Evolutionary conservation across 345 rosid species (phyloP), one percentile per base, ranked within the genome.

Genomic region (Kandelia obovata): DNA sequence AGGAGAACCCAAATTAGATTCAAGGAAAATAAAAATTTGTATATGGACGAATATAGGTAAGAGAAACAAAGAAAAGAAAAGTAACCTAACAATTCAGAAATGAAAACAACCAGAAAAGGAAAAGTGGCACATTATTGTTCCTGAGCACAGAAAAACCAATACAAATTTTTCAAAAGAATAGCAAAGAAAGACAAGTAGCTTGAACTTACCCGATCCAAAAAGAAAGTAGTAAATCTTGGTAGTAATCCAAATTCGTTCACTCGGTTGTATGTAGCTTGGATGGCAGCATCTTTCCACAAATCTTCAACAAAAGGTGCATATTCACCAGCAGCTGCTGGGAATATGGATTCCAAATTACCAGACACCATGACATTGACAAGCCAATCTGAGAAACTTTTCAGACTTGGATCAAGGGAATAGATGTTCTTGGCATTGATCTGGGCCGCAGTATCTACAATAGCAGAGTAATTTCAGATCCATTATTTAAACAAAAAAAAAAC

Each of bases 241-340:
- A 93, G 84, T 77, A 58, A 79, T 70, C 85, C 84, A 20, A 88
- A 66, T 82, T 88, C 94, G 9, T 82, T 82, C 73, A 94, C 87
- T 39, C 90, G 80, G 77, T 71, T 81, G 74, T 91, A 93, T 2
- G 98, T 85, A 58, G 91, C 96, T 81, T 88, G 92, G 76, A 93
- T 77, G 72, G 92, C 86, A 64, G 79, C 80, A 82, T 89, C 91
- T 77, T 78, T 76, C 96, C 89, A 88, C 72, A 93, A 70, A 30
- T 88, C 91, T 79, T 76, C 91, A 58, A 89, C 83, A 16, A 73
- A 83, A 65, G 83, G 86, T 27, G 89, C 88, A 80, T 83, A 88
- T 81, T 88, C 91, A 7, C 84, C 71, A 66, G 83, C 69, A 46
- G 89, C 83, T 47, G 88, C 77, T 70, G 87, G 92, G 81, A 89